Percentiles rank a stretch among this genome's conserved stretches.
These are phyloP conservation scores for Diaporthe citriasiana DNA, from an alignment of 2,329 filamentous ascomycete genomes.

Conservation along the genomic window DNA sequence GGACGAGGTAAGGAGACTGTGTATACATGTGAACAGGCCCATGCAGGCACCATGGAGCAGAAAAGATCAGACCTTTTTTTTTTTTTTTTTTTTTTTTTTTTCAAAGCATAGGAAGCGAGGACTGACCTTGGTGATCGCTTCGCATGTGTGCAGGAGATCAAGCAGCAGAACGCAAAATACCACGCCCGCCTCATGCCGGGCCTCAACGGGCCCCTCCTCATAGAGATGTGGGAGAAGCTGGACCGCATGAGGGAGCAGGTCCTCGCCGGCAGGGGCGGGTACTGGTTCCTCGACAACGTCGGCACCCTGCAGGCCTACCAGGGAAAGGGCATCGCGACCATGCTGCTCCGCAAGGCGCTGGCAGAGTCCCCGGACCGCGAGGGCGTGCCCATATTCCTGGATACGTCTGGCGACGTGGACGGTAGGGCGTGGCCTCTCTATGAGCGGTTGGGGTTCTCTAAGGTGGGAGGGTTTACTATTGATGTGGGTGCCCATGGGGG, in stretches of 20 bases:
- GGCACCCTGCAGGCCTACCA: conserved; percentile 32
- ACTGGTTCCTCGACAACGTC: conserved; percentile 36
- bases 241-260: conserved; percentile 36
- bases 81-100: no score
- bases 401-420: conserved; percentile 38
- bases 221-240: conserved; percentile 38
- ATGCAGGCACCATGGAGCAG: neutral
- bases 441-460: conserved; percentile 33
- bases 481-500: conserved; percentile 16
- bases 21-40: neutral
- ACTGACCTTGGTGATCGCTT: neutral
- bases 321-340: conserved; percentile 22
- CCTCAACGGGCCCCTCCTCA: conserved; percentile 27
- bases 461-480: conserved; percentile 21
- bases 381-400: conserved; percentile 29
- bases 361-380: conserved; percentile 23
- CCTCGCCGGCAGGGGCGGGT: conserved; percentile 9
- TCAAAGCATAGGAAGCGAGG: no score
- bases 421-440: conserved; percentile 34
- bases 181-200: conserved; percentile 31
- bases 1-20: conserved; percentile 9
- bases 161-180: conserved; percentile 1
- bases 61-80: rapidly evolving
- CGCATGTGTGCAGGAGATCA: neutral
- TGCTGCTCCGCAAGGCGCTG: conserved; percentile 18